These are phyloP conservation scores for Avena sativa DNA, from an alignment of 176 grass and related monocot species.

Conservation along the genomic window DNA sequence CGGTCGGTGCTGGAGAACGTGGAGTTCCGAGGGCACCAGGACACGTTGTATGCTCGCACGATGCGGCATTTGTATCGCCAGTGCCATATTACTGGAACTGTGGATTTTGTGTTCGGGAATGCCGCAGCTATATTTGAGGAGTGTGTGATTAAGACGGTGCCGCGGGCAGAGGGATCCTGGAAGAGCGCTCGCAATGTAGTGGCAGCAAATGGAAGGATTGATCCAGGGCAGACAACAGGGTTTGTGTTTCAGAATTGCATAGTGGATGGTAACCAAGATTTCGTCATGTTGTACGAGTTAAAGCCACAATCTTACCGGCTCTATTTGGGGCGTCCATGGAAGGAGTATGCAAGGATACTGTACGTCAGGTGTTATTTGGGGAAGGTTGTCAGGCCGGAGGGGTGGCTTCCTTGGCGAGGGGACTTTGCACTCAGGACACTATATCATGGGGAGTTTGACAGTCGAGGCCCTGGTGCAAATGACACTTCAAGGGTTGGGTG, in stretches of 20 bases:
- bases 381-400: conserved; percentile 65
- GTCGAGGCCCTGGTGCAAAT: conserved; percentile 70
- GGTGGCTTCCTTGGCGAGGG: conserved; percentile 78
- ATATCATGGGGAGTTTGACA: conserved; percentile 80
- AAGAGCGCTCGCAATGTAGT: conserved; percentile 73
- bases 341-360: conserved; percentile 76
- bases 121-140: conserved; percentile 71
- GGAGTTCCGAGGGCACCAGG: conserved; percentile 79
- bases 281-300: conserved; percentile 46
- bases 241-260: conserved; percentile 77
- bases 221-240: conserved; percentile 77
- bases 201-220: conserved; percentile 76
- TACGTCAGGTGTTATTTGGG: conserved; percentile 69
- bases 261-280: conserved; percentile 62
- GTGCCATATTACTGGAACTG: conserved; percentile 66
- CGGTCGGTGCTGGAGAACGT: conserved; percentile 76
- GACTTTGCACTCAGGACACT: conserved; percentile 70
- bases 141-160: conserved; percentile 64
- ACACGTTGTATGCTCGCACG: conserved; percentile 77
- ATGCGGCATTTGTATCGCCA: conserved; percentile 75
- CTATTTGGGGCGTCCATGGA: conserved; percentile 93
- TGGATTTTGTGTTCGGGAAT: conserved; percentile 92
- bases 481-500: conserved; percentile 66
- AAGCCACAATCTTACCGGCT: conserved; percentile 59
- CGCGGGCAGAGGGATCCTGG: conserved; percentile 52